phyloP scores from a whole-genome alignment of 306 rosid genomes.

The Dalbergia cultrata region DNA sequence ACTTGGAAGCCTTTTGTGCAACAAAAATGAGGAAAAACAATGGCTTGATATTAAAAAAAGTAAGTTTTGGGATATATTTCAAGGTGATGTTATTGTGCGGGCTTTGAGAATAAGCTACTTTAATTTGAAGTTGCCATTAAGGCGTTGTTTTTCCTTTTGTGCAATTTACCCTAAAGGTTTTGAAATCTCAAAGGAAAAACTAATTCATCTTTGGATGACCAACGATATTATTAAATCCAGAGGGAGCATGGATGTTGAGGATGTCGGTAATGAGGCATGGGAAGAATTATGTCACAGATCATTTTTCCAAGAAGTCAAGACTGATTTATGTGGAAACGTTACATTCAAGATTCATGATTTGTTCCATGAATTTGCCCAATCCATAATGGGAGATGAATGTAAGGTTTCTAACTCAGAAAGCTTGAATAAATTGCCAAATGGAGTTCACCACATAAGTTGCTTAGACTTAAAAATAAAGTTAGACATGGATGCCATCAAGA shows the following conservation, averaged over 20 bases:
- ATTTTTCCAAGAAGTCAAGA: slow-evolving; percentile 36
- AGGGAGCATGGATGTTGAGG: slow-evolving; percentile 7
- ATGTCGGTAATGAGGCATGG: slow-evolving; percentile 33
- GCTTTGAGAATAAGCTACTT: slow-evolving; percentile 39
- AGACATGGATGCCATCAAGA: background rate
- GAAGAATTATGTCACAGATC: slow-evolving; percentile 42
- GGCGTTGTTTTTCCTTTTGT: slow-evolving; percentile 47
- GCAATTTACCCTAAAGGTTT: slow-evolving; percentile 40
- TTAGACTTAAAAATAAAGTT: no score
- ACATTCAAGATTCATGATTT: background rate
- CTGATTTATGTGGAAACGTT: background rate
- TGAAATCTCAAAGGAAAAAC: background rate
- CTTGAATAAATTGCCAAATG: background rate
- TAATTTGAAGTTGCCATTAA: background rate
- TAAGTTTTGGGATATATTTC: slow-evolving; percentile 41
- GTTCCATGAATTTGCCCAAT: slow-evolving; percentile 48
- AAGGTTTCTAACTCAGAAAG: background rate
- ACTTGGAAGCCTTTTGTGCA: slow-evolving; percentile 39
- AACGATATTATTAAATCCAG: slow-evolving; percentile 24
- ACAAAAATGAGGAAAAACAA: slow-evolving; percentile 23
- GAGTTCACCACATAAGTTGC: background rate
- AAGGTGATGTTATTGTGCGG: slow-evolving; percentile 8
- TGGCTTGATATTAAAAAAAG: slow-evolving; percentile 26
- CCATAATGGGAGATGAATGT: slow-evolving; percentile 7
- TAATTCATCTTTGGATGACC: slow-evolving; percentile 50